phyloP scores from a whole-genome alignment of 495 filamentous ascomycete genomes.

The Cairneyella variabilis region DNA sequence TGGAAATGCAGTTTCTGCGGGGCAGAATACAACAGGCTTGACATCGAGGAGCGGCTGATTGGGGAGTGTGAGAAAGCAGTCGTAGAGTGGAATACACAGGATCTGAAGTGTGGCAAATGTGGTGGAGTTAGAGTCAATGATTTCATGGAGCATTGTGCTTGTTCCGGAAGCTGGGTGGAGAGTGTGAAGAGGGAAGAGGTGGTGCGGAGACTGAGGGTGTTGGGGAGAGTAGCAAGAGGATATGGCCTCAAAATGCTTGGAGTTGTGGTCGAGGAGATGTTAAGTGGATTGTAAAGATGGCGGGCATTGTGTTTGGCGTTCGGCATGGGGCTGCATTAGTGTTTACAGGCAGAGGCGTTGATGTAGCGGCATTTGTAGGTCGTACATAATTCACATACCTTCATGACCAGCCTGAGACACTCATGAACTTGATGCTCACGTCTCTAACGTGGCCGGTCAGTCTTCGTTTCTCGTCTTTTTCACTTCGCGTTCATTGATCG shows the following conservation, averaged over 20 bases:
- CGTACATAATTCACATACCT: too few species aligned
- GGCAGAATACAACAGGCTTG: conserved; percentile 67
- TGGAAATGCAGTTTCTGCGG: conserved; percentile 82
- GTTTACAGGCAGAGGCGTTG: too few species aligned
- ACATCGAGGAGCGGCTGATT: conserved; percentile 80
- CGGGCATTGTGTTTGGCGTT: not conserved
- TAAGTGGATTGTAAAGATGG: conserved; percentile 12
- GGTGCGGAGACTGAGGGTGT: conserved; percentile 59
- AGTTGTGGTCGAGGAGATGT: conserved; percentile 63
- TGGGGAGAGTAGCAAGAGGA: conserved; percentile 67
- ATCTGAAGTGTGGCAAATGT: conserved; percentile 78
- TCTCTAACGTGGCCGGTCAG: too few species aligned
- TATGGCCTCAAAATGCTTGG: conserved; percentile 80
- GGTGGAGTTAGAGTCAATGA: conserved; percentile 71
- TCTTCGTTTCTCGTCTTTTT: too few species aligned
- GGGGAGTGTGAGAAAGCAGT: conserved; percentile 68
- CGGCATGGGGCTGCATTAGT: not conserved
- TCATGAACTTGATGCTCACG: too few species aligned
- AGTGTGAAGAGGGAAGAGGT: conserved; percentile 69
- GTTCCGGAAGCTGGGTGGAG: conserved; percentile 76
- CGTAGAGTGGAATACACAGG: conserved; percentile 82
- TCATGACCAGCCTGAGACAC: too few species aligned
- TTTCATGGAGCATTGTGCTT: conserved; percentile 95
- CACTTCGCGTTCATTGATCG: too few species aligned
- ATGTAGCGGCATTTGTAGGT: too few species aligned